phyloP scores from a whole-genome alignment of 108 stramenopile species.

The Nitzschia sp. region DNA sequence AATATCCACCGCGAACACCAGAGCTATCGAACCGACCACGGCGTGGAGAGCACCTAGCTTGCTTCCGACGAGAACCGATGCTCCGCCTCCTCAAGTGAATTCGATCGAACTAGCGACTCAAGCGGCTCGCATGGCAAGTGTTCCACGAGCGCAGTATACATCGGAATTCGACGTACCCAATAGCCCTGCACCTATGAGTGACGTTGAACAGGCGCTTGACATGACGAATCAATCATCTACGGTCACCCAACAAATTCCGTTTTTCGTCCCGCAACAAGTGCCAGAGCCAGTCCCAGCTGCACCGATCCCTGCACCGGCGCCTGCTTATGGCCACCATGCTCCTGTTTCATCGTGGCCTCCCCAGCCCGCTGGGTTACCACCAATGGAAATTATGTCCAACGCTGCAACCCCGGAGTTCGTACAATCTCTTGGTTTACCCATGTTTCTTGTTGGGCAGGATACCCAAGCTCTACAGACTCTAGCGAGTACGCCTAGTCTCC shows the following conservation, averaged over 20 bases:
- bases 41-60: constrained; percentile 49
- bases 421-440: constrained; percentile 58
- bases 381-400: constrained; percentile 2
- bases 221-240: constrained; percentile 63
- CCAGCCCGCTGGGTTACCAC: not conserved
- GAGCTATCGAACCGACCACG: constrained; percentile 57
- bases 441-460: constrained; percentile 80
- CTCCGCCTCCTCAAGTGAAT: constrained; percentile 55
- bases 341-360: not conserved
- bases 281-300: constrained; percentile 38
- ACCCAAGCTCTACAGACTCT: constrained; percentile 81
- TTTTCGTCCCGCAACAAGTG: constrained; percentile 62
- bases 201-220: constrained; percentile 83
- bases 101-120: constrained; percentile 70
- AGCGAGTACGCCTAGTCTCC: constrained; percentile 65
- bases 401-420: constrained; percentile 52
- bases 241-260: constrained; percentile 67
- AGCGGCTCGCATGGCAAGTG: constrained; percentile 54
- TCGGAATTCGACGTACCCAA: constrained; percentile 68
- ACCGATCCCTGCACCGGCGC: constrained; percentile 13
- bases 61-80: constrained; percentile 56
- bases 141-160: constrained; percentile 47
- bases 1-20: constrained; percentile 18
- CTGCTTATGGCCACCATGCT: constrained; percentile 7
- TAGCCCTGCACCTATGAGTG: constrained; percentile 67